These are phyloP conservation scores for Fusarium sacchari DNA, from an alignment of 2,329 filamentous ascomycete genomes.

Conservation along the genomic window DNA sequence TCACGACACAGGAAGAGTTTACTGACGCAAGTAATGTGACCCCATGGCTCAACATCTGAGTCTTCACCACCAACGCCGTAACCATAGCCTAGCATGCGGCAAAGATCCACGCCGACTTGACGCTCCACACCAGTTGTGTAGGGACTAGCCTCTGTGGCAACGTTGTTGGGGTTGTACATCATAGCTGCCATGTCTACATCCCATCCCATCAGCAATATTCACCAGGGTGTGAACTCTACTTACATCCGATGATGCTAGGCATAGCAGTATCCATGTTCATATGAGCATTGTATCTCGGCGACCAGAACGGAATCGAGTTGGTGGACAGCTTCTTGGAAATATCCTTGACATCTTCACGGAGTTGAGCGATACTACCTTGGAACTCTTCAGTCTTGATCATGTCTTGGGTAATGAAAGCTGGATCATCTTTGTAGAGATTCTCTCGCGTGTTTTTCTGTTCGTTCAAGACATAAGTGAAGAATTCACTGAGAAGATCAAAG, in stretches of 20 bases:
- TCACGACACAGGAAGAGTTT: accelerated
- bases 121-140: background rate
- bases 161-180: background rate
- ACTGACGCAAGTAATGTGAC: background rate
- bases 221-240: background rate
- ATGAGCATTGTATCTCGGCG: background rate
- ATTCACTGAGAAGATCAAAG: background rate
- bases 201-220: accelerated
- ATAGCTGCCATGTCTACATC: background rate
- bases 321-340: background rate
- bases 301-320: background rate
- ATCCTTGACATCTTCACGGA: background rate
- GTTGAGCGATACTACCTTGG: background rate
- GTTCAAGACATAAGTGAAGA: background rate
- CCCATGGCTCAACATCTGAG: background rate
- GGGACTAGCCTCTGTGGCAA: background rate
- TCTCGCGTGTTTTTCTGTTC: background rate
- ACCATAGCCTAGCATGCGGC: background rate
- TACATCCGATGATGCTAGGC: background rate
- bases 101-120: background rate
- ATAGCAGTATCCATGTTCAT: conserved; percentile 1
- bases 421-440: background rate
- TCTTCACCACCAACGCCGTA: background rate
- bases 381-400: background rate
- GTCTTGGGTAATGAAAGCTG: background rate